Conservation (phyloP, 495 filamentous ascomycete genomes). For the Neurospora sp. region DNA sequence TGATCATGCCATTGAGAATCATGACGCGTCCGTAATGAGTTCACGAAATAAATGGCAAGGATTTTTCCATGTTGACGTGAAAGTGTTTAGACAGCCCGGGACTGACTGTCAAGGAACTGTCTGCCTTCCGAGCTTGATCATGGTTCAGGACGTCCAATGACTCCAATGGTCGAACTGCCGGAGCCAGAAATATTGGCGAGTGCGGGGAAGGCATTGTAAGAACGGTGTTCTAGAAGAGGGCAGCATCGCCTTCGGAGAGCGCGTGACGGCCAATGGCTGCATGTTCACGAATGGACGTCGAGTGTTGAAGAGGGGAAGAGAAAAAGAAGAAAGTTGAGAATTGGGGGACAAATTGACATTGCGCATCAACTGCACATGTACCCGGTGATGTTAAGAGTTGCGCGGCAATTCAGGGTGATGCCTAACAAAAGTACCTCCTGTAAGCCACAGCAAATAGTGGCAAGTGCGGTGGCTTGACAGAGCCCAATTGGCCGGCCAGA, state of each 20-base stretch:
- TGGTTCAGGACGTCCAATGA: not conserved
- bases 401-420: rapidly evolving
- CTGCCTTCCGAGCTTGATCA: not conserved
- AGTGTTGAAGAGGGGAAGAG: not conserved
- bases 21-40: too few relatives aligned
- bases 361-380: not conserved
- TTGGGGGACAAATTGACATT: not conserved
- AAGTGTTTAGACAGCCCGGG: too few relatives aligned
- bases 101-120: too few relatives aligned
- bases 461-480: not conserved
- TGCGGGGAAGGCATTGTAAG: not conserved
- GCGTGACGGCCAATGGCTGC: not conserved
- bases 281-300: not conserved
- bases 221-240: not conserved
- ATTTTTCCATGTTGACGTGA: too few relatives aligned
- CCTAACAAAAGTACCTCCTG: not conserved
- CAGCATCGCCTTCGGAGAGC: not conserved
- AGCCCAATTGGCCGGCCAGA: not conserved
- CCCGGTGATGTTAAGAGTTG: not conserved
- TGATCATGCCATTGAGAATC: too few relatives aligned
- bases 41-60: too few relatives aligned
- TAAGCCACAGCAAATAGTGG: not conserved
- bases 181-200: not conserved
- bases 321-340: not conserved
- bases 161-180: not conserved